A percentile compares a stretch with the other conserved stretches of the same genome.
Conservation (phyloP, 495 filamentous ascomycete genomes). For the Darksidea phi region DNA sequence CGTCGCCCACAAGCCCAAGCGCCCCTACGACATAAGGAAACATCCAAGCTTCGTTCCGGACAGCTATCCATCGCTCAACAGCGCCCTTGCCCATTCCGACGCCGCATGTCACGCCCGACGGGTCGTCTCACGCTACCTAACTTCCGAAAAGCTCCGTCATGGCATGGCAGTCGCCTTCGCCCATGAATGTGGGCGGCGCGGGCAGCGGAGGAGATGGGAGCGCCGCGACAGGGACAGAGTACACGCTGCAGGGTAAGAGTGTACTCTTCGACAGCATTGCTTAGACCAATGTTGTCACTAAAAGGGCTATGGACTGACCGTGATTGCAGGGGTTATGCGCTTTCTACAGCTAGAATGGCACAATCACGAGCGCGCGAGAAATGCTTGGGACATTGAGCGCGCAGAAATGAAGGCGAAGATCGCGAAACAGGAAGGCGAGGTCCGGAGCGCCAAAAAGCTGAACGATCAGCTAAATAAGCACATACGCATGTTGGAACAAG, state of each 20-base stretch:
- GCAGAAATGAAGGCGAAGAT: slow-evolving; percentile 99
- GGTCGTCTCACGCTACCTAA: slow-evolving; percentile 5
- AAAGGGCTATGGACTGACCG: slow-evolving; percentile 23
- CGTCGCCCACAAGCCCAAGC: slow-evolving; percentile 11
- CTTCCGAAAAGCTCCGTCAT: slow-evolving; percentile 23
- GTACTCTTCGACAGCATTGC: background rate
- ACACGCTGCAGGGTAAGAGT: slow-evolving; percentile 87
- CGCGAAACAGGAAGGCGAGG: slow-evolving; percentile 88
- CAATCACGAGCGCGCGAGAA: slow-evolving; percentile 93
- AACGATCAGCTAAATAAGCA: slow-evolving; percentile 87
- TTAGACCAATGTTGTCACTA: background rate
- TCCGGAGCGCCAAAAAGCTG: slow-evolving; percentile 76
- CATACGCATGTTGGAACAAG: slow-evolving; percentile 84
- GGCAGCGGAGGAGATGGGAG: slow-evolving; percentile 33
- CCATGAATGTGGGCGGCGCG: slow-evolving; percentile 37
- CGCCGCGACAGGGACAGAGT: slow-evolving; percentile 72
- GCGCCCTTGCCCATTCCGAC: slow-evolving; percentile 1
- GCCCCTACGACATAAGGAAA: slow-evolving; percentile 9
- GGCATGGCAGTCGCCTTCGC: slow-evolving; percentile 41
- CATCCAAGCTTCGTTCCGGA: slow-evolving; percentile 32
- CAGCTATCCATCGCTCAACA: slow-evolving; percentile 27
- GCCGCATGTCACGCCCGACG: slow-evolving; percentile 27
- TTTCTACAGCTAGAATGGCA: slow-evolving; percentile 99
- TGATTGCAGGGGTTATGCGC: slow-evolving; percentile 84
- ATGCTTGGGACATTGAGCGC: slow-evolving; percentile 97